Evolutionary conservation across 495 filamentous ascomycete genomes (phyloP).

Genomic region (Penicillium subrubescens): DNA sequence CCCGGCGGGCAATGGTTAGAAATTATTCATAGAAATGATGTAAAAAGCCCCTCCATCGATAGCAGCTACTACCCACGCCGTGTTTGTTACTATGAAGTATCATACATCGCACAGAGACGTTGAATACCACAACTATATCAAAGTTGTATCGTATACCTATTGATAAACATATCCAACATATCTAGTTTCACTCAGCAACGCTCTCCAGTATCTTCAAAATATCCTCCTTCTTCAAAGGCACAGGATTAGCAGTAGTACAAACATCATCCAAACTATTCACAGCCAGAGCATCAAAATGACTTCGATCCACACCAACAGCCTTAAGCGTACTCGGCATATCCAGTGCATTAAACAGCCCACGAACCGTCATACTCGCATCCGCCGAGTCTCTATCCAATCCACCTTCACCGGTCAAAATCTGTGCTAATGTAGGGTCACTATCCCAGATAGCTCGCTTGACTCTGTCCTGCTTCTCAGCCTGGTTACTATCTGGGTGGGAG

Average conservation of each 20-base stretch:
- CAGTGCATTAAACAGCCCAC: neutral
- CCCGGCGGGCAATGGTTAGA: too few species aligned
- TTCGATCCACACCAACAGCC: constrained; percentile 3
- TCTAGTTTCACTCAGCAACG: neutral
- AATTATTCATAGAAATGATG: too few species aligned
- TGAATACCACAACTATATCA: neutral
- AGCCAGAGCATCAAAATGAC: constrained; percentile 3
- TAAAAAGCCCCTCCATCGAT: too few species aligned
- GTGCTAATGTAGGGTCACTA: neutral
- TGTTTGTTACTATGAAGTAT: too few species aligned
- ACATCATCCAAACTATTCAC: constrained; percentile 4
- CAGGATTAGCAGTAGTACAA: constrained; percentile 8
- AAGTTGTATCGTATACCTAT: neutral
- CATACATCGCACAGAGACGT: too few species aligned
- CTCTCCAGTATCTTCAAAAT: constrained; percentile 5
- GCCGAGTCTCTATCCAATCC: neutral
- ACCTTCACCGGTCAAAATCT: neutral
- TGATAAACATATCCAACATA: neutral
- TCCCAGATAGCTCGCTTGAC: neutral
- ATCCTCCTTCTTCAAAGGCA: constrained; percentile 5
- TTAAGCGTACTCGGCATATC: constrained; percentile 5
- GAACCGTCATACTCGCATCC: neutral
- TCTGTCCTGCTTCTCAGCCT: neutral
- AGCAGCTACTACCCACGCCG: too few species aligned
- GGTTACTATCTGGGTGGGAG: neutral